These are phyloP conservation scores for Suillus subaureus DNA, from an alignment of 768 basidiomycete genomes.

Conservation along the genomic window DNA sequence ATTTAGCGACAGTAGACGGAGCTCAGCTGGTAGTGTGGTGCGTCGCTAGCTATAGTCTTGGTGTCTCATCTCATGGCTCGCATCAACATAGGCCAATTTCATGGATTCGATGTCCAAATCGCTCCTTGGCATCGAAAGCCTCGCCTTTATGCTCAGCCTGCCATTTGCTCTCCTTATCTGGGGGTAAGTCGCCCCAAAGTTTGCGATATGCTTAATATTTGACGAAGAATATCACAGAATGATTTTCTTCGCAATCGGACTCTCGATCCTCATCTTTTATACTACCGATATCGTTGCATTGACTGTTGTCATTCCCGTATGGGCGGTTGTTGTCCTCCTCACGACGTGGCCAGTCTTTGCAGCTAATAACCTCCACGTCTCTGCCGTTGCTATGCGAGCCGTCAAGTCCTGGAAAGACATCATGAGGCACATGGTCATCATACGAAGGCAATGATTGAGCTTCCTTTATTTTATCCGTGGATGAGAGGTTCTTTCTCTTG, in stretches of 20 bases:
- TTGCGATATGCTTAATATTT: background rate
- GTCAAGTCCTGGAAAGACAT: background rate
- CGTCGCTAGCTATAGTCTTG: constrained; percentile 10
- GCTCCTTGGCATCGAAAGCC: constrained; percentile 25
- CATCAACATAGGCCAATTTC: constrained; percentile 17
- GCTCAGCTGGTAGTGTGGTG: constrained; percentile 32
- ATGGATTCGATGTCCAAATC: constrained; percentile 18
- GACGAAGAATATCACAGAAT: constrained; percentile 5
- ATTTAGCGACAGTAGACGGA: constrained; percentile 30
- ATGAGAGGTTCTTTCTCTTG: background rate
- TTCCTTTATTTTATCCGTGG: background rate
- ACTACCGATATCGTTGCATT: constrained; percentile 6
- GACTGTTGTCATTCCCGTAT: constrained; percentile 7
- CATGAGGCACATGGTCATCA: background rate
- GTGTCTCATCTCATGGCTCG: background rate
- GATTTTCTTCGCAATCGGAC: constrained; percentile 15
- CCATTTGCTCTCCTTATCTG: constrained; percentile 37
- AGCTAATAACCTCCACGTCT: background rate
- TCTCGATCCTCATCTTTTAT: constrained; percentile 11
- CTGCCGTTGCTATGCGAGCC: background rate
- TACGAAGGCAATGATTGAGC: background rate
- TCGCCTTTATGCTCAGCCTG: constrained; percentile 36
- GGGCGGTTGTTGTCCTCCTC: constrained; percentile 4
- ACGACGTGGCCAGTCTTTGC: constrained; percentile 4
- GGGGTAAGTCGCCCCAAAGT: constrained; percentile 22